These are phyloP conservation scores for Alternaria atra DNA, from an alignment of 2,329 filamentous ascomycete species.

Conservation along the genomic window DNA sequence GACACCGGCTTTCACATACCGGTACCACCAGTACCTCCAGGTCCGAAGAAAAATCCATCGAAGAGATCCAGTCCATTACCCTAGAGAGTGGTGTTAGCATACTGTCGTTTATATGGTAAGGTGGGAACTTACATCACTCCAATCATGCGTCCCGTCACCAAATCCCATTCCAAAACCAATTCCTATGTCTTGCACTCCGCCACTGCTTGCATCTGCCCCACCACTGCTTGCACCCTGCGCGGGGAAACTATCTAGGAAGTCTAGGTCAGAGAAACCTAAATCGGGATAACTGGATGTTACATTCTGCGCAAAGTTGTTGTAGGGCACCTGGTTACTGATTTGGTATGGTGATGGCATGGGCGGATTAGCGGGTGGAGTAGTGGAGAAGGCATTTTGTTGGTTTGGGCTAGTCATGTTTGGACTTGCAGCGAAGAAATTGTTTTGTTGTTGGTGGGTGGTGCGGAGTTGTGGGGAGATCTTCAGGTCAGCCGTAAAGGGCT, in stretches of 20 bases:
- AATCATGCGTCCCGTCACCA: constrained; percentile 66
- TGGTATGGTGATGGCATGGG: constrained; percentile 40
- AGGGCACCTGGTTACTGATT: constrained; percentile 37
- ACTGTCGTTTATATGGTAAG: not conserved
- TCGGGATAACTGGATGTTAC: constrained; percentile 43
- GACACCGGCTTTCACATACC: constrained; percentile 1
- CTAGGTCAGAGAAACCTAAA: constrained; percentile 58
- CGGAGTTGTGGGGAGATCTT: constrained; percentile 50
- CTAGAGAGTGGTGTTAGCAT: not conserved
- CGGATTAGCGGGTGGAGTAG: constrained; percentile 7
- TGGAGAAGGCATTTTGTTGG: constrained; percentile 24
- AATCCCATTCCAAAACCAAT: constrained; percentile 63
- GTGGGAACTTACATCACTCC: constrained; percentile 43
- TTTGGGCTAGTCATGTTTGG: constrained; percentile 28
- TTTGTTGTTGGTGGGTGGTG: constrained; percentile 20
- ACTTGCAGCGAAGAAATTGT: constrained; percentile 14
- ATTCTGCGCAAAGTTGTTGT: constrained; percentile 41
- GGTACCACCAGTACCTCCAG: constrained; percentile 10
- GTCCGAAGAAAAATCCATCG: constrained; percentile 66
- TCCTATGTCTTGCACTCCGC: constrained; percentile 65
- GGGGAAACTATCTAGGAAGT: constrained; percentile 64
- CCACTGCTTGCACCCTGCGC: constrained; percentile 32
- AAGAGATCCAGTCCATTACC: constrained; percentile 61
- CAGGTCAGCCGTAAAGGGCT: constrained; percentile 37
- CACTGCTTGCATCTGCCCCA: constrained; percentile 48